These are phyloP conservation scores for Albophoma yamanashiensis DNA, from an alignment of 2,329 filamentous ascomycete species.

Conservation along the genomic window DNA sequence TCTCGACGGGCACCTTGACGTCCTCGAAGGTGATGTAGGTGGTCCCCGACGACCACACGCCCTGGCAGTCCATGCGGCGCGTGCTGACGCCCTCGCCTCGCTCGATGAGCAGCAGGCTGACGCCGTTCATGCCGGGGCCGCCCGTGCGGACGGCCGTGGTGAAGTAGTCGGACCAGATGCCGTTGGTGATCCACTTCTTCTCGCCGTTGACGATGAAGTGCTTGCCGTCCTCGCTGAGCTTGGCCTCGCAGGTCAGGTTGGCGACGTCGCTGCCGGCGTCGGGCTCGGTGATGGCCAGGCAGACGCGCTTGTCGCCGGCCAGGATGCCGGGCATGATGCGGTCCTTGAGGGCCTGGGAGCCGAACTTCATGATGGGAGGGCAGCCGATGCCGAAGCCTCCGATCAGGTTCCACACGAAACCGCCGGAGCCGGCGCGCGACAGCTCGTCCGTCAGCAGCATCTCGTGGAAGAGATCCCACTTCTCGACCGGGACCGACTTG, in stretches of 20 bases:
- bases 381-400: slow-evolving; percentile 95
- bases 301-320: slow-evolving; percentile 91
- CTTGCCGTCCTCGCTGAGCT: slow-evolving; percentile 89
- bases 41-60: slow-evolving; percentile 89
- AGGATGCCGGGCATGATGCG: slow-evolving; percentile 83
- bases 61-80: slow-evolving; percentile 95
- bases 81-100: slow-evolving; percentile 82
- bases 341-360: slow-evolving; percentile 73
- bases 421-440: slow-evolving; percentile 77
- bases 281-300: slow-evolving; percentile 91
- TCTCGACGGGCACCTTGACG: slow-evolving; percentile 98
- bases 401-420: slow-evolving; percentile 93
- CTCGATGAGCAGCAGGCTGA: slow-evolving; percentile 88
- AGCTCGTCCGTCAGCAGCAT: slow-evolving; percentile 91
- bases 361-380: slow-evolving; percentile 86
- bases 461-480: slow-evolving; percentile 99
- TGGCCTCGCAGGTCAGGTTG: slow-evolving; percentile 90
- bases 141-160: slow-evolving; percentile 91
- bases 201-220: slow-evolving; percentile 99
- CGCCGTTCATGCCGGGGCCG: slow-evolving; percentile 80
- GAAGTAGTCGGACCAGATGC: slow-evolving; percentile 95
- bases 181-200: slow-evolving; percentile 99
- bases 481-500: slow-evolving; percentile 69
- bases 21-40: slow-evolving; percentile 98
- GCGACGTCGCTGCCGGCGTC: slow-evolving; percentile 94